Evolutionary conservation across 768 basidiomycete species (phyloP), one percentile per base, ranked within the genome.

Genomic region (Chlorophyllum brunneum): DNA sequence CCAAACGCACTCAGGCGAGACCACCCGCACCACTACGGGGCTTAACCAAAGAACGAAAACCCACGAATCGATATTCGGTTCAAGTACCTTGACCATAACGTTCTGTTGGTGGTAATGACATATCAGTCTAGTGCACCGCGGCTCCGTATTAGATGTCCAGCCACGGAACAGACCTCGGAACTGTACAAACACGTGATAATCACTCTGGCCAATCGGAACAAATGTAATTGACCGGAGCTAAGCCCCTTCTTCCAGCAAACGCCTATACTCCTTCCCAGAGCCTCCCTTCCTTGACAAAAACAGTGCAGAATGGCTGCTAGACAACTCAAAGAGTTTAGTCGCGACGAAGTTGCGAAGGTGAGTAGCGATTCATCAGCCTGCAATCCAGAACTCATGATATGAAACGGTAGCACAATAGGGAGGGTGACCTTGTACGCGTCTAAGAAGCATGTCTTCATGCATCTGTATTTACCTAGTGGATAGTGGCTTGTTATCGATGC

Each of bases 401-500:
- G 27, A 37, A 44, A 44, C 40, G 45, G 9, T 56, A 97, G 93
- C 94, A 97, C 69, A 91, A 93, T 75, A 85, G 80, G 61, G 81
- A 85, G 60, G 90, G 87, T 42, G 85, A 95, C 66, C 67, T 97
- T 58, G 89, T 87, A 56, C 63, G 80, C 70, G 7, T 33, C 11
- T n/a, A 20, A 23, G 46, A 26, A 30, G 13, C 41, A 37, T 22
- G 27, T 30, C 22, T 18, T 34, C 46, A 18, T 30, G 5, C 5
- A 24, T 29, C 29, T 13, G 5, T 7, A 26, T 38, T 22, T 11
- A 42, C 10, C 42, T 43, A 50, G 53, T 54, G 11, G 26, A 16
- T 6, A 92, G 83, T 94, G 92, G 90, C 76, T 93, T 38, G 71
- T 88, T 30, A 76, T 93, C 45, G 90, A 93, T 65, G 72, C 86